Evolutionary conservation across 2,329 filamentous ascomycete genomes (phyloP).

Genomic region (Talaromyces sp.): DNA sequence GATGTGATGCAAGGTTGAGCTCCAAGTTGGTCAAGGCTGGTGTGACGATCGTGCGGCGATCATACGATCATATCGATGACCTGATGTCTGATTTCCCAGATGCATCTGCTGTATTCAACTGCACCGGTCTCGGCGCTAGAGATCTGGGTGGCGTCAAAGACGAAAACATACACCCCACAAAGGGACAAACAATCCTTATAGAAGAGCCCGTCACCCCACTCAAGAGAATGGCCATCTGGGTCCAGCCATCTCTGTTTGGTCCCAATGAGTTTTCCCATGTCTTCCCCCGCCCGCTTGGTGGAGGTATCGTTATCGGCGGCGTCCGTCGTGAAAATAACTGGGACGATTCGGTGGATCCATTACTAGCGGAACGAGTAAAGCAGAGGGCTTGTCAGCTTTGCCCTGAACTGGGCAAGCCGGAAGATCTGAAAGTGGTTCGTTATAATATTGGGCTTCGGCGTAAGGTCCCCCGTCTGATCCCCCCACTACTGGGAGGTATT

Average conservation of each 20-base stretch:
- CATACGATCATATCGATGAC: slow-evolving; percentile 8
- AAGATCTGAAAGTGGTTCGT: slow-evolving; percentile 8
- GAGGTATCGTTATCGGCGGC: slow-evolving; percentile 10
- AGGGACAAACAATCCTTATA: slow-evolving; percentile 10
- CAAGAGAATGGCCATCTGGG: slow-evolving; percentile 9
- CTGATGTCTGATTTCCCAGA: slow-evolving; percentile 9
- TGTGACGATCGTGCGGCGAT: slow-evolving; percentile 3
- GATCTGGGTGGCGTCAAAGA: slow-evolving; percentile 8
- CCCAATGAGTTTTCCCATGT: slow-evolving; percentile 10
- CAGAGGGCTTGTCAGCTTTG: slow-evolving; percentile 8
- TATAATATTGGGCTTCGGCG: slow-evolving; percentile 10
- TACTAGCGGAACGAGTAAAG: slow-evolving; percentile 3
- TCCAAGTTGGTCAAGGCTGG: slow-evolving; percentile 9
- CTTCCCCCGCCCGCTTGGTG: slow-evolving; percentile 10
- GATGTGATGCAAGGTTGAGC: neutral
- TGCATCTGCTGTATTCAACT: slow-evolving; percentile 12
- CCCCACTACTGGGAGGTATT: neutral
- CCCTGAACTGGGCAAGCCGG: slow-evolving; percentile 7
- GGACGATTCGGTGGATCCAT: slow-evolving; percentile 7
- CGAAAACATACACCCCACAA: slow-evolving; percentile 7
- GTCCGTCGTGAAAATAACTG: slow-evolving; percentile 7
- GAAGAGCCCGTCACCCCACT: slow-evolving; percentile 6
- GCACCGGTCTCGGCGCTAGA: slow-evolving; percentile 9
- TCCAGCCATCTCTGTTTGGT: slow-evolving; percentile 4
- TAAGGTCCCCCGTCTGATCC: neutral